A percentile compares a stretch with the other conserved stretches of the same genome.
Conservation (phyloP, 2,329 filamentous ascomycete species). For the Aspergillus viridinutans region DNA sequence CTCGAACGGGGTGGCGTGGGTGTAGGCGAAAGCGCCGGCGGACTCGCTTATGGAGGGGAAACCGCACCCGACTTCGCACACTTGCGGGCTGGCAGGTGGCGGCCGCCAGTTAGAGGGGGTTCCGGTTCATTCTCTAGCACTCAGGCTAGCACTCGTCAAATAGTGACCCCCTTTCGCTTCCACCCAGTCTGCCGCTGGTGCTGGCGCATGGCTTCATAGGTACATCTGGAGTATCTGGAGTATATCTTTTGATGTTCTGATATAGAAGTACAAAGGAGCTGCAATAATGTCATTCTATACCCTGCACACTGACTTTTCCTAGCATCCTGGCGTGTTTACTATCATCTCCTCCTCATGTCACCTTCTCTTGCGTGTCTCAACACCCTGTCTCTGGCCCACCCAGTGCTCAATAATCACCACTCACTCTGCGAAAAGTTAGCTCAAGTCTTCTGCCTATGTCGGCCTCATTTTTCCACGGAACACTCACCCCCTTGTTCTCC, state of each 20-base stretch:
- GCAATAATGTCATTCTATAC: background rate
- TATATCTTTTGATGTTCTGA: background rate
- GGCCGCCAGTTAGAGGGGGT: constrained; percentile 2
- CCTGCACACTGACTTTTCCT: background rate
- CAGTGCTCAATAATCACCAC: background rate
- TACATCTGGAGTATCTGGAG: constrained; percentile 3
- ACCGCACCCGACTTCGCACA: constrained; percentile 13
- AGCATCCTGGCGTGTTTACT: too few relatives aligned
- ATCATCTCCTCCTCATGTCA: background rate
- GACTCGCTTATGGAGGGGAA: constrained; percentile 16
- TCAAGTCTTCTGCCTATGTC: background rate
- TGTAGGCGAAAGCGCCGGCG: constrained; percentile 17
- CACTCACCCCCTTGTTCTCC: background rate
- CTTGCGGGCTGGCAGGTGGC: constrained; percentile 1
- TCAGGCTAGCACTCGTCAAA: constrained; percentile 23
- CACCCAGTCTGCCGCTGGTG: constrained; percentile 26
- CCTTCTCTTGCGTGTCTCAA: background rate
- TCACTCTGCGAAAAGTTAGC: background rate
- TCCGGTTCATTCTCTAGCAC: constrained; percentile 35
- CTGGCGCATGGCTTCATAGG: constrained; percentile 7
- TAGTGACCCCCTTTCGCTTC: constrained; percentile 26
- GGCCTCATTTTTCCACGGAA: background rate
- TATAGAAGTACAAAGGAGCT: background rate
- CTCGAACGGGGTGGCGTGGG: constrained; percentile 25
- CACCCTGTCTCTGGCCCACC: background rate